A percentile compares a stretch with the other conserved stretches of the same genome.
These are phyloP conservation scores for Xylaria sp. DNA, from an alignment of 2,329 filamentous ascomycete genomes.

Conservation along the genomic window DNA sequence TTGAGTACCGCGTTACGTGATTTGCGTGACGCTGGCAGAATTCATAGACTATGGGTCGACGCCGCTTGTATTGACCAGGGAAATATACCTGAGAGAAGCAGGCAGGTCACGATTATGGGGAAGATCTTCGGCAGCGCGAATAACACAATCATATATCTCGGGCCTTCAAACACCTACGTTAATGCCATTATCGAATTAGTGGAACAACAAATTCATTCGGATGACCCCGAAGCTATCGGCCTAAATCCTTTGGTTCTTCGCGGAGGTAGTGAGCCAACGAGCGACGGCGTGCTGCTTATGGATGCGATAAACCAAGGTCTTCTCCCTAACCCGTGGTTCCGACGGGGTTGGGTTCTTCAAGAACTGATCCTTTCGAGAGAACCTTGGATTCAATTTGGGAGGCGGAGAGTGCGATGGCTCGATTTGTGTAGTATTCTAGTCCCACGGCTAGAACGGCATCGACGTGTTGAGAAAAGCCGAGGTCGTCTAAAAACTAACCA, in stretches of 20 bases:
- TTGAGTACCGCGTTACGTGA: background rate
- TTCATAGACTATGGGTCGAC: slow-evolving; percentile 12
- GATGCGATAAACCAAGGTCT: background rate
- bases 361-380: slow-evolving; percentile 30
- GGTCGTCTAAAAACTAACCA: too few species aligned
- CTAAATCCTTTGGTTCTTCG: background rate
- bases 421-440: slow-evolving; percentile 12
- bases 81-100: slow-evolving; percentile 24
- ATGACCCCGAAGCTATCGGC: background rate
- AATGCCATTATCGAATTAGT: background rate
- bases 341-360: slow-evolving; percentile 34
- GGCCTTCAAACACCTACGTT: background rate
- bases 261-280: background rate
- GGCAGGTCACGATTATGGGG: slow-evolving; percentile 30
- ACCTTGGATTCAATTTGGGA: slow-evolving; percentile 34
- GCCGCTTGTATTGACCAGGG: slow-evolving; percentile 31
- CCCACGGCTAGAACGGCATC: background rate
- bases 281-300: background rate
- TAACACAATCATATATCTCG: slow-evolving; percentile 31
- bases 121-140: slow-evolving; percentile 27
- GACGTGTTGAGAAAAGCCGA: background rate
- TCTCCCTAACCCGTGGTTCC: slow-evolving; percentile 29
- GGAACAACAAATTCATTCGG: background rate
- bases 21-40: slow-evolving; percentile 7
- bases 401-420: slow-evolving; percentile 22